Evolutionary conservation across 2,329 filamentous ascomycete genomes (phyloP), one percentile per base, ranked within the genome.

Genomic region (Trichoderma atrobrunneum): DNA sequence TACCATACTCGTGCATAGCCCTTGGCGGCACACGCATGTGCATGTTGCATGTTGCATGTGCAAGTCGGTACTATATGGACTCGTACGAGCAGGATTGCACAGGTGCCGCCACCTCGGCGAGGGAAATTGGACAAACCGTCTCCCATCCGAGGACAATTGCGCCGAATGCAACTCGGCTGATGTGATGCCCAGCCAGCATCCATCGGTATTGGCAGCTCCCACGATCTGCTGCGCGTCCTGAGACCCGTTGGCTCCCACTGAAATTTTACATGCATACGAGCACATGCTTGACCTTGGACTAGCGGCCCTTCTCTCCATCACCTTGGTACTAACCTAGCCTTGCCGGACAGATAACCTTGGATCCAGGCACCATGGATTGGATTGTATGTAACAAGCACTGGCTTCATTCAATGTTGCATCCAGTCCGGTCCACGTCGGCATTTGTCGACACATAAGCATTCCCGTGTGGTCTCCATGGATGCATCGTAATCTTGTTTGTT

Each of bases 181-280:
- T 60, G 30, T 59, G 57, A 30, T 60, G 26, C n/a, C 7, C 18
- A 30, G 16, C 26, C 34, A 26, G 66, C 34, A 51, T n/a, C 24
- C 14, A 68, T 54, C 39, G 39, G 24, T 32, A 57, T 34, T 61
- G 56, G 66, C 56, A 51, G 66, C 48, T 56, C 48, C 48, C 63
- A 32, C 63, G 48, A 57, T 57, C 48, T 56, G 28, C 18, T 68
- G 34, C 64, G 36, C n/a, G 34, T 51, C n/a, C 66, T 48, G 66
- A 69, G 57, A 54, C 66, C 39, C 36, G 32, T 69, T 62, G 21
- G 12, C 39, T 51, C 32, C 66, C 66, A 69, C 56, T 51, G 39
- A 61, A 69, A 62, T 69, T 69, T 69, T 26, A 61, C 66, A 18
- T 69, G 66, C 57, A 61, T 61, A 32, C 39, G 36, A 48, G 34